Percentiles rank a stretch among this genome's conserved stretches.
phyloP scores from a whole-genome alignment of 345 rosid species.

The Hibiscus mutabilis region DNA sequence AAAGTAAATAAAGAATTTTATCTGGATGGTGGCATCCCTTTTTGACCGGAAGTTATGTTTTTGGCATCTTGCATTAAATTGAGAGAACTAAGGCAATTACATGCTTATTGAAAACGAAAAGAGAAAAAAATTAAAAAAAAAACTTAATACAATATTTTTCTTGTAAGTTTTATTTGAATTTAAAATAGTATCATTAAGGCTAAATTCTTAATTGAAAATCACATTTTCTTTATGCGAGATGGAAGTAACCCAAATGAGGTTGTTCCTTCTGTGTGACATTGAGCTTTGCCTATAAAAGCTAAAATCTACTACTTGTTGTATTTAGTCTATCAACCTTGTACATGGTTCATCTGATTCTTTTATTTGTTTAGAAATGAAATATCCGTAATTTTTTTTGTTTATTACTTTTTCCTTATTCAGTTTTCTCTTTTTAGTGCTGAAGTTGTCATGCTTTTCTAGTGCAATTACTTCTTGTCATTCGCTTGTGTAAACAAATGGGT shows the following conservation, averaged over 20 bases:
- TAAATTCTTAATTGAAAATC: neutral
- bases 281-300: too few relatives aligned
- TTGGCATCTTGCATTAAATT: neutral
- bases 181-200: neutral
- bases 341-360: neutral
- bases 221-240: neutral
- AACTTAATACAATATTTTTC: neutral
- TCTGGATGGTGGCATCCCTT: neutral
- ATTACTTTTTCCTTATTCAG: neutral
- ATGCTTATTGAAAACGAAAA: neutral
- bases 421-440: neutral
- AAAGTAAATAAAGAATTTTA: neutral
- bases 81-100: neutral
- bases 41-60: neutral
- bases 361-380: neutral
- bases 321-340: too few relatives aligned
- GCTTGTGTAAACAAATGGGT: neutral
- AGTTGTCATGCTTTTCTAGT: neutral
- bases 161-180: neutral
- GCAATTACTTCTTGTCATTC: neutral
- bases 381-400: neutral
- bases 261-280: neutral
- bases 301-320: too few relatives aligned
- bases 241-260: neutral
- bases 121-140: neutral